Base-by-base conservation (phyloP, 306 rosid genomes). In the Cicer bijugum region DNA sequence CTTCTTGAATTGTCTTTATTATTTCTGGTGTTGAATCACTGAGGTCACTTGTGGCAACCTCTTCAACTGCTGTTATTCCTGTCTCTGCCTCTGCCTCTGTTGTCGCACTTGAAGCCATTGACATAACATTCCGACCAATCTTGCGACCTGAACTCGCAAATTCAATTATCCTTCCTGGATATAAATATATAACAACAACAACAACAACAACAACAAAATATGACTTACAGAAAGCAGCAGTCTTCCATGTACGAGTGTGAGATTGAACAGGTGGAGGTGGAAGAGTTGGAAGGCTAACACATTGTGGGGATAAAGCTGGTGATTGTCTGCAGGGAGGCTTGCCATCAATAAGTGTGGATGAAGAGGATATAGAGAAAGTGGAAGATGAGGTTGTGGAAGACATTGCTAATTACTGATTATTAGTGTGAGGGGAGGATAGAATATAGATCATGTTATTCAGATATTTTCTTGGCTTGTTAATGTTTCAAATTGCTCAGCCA, bases 101-200 rank as follows among this genome's bases (percentile, higher is more conserved):
- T 17, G 96, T 84, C 46, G 78, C 71, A 23, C 92, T 84, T 33
- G 78, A 70, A 11, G 88, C 96, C 93, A 88, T 88, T 15, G 91
- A 87, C 84, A 81, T 76, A 74, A 89, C 89, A 88, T 90, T 89
- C 44, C 95, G 88, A 40, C 88, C 90, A 80, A 94, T 14, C 83
- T 82, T 91, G 12, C 89, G 85, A 71, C 97, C 99, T 94, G 71
- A 33, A 28, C 35, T 12, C 35, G 19, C 12, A 52, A 52, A 52
- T 52, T 52, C 33, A 52, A 52, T 52, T 16, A 7, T 16, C 33
- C 8, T 11, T 2, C n/a, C 7, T 47, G 12, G 7, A 6, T 12
- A 11, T 47, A 11, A 15, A 47, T 47, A 47, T 12, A 47, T 47
- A 16, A 0, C n/a, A 48, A 48, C 8, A 28, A 28, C 3, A 28